Evolutionary conservation across 768 basidiomycete genomes (phyloP).

Genomic region (Lenzites betulinus): DNA sequence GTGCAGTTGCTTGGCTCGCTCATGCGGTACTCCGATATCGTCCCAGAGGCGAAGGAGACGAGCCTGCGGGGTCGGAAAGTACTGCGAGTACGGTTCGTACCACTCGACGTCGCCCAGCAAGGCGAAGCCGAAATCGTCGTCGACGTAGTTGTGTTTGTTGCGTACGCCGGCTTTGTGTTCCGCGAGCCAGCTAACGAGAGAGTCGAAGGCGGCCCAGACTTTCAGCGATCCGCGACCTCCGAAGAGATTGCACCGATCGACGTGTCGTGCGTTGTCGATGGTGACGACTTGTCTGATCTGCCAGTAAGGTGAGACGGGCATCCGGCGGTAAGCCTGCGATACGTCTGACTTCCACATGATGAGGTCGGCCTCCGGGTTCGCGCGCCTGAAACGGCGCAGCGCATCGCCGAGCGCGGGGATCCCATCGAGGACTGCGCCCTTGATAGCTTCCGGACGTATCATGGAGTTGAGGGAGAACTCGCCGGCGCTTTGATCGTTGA

Average conservation of each 20-base stretch:
- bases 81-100: constrained; percentile 35
- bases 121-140: too few species aligned
- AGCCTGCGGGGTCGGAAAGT: constrained; percentile 36
- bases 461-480: constrained; percentile 40
- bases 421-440: too few species aligned
- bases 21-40: constrained; percentile 41
- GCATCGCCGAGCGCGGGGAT: too few species aligned
- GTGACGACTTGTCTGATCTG: constrained; percentile 38
- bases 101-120: constrained; percentile 18
- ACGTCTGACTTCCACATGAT: constrained; percentile 29
- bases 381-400: neutral
- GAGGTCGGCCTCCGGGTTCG: neutral
- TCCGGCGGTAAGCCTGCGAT: constrained; percentile 25
- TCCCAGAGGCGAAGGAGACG: constrained; percentile 43
- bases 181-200: constrained; percentile 43
- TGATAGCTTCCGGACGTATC: too few species aligned
- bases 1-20: constrained; percentile 41
- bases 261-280: constrained; percentile 29
- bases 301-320: constrained; percentile 32
- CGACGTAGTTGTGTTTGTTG: constrained; percentile 34
- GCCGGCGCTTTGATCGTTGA: constrained; percentile 43
- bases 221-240: constrained; percentile 32
- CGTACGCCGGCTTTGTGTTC: constrained; percentile 7
- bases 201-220: constrained; percentile 31
- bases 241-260: constrained; percentile 39